These are phyloP conservation scores for Leishmania turanica DNA, from an alignment of 208 protist species.

Conservation along the genomic window DNA sequence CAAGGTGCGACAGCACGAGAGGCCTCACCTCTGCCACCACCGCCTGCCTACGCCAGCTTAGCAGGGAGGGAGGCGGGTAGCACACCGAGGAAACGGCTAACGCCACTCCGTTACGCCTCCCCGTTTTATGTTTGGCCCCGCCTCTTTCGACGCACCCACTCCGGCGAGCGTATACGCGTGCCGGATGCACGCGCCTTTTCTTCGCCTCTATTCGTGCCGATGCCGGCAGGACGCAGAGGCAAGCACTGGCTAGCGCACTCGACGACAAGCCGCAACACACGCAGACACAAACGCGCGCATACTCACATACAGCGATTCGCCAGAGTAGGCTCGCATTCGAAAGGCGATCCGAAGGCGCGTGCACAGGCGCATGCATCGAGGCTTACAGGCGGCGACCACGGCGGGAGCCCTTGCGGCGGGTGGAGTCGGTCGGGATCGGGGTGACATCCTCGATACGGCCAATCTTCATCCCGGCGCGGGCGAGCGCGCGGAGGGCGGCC, in stretches of 20 bases:
- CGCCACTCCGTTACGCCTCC: background rate
- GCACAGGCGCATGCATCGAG: background rate
- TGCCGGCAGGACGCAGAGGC: background rate
- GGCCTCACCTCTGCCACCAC: background rate
- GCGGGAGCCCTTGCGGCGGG: conserved; percentile 98
- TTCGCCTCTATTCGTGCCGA: background rate
- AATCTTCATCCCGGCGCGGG: conserved; percentile 99
- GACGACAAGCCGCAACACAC: background rate
- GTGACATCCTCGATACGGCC: conserved; percentile 99
- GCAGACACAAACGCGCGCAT: background rate
- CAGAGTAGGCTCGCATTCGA: background rate
- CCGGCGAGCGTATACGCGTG: background rate
- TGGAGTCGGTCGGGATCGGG: conserved; percentile 99
- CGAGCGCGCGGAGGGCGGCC: conserved; percentile 99
- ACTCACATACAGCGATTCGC: too few relatives aligned
- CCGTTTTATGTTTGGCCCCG: background rate
- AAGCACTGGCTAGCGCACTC: background rate
- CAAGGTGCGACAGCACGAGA: background rate
- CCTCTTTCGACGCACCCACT: background rate
- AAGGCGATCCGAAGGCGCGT: background rate
- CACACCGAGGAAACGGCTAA: background rate
- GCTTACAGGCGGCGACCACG: conserved; percentile 98
- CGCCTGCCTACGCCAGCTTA: background rate
- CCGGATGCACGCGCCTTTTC: background rate
- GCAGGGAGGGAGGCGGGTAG: background rate